Percentiles rank a stretch among this genome's conserved stretches.
These are phyloP conservation scores for Pestalotiopsis sp. DNA, from an alignment of 2,329 filamentous ascomycete genomes.

Conservation along the genomic window DNA sequence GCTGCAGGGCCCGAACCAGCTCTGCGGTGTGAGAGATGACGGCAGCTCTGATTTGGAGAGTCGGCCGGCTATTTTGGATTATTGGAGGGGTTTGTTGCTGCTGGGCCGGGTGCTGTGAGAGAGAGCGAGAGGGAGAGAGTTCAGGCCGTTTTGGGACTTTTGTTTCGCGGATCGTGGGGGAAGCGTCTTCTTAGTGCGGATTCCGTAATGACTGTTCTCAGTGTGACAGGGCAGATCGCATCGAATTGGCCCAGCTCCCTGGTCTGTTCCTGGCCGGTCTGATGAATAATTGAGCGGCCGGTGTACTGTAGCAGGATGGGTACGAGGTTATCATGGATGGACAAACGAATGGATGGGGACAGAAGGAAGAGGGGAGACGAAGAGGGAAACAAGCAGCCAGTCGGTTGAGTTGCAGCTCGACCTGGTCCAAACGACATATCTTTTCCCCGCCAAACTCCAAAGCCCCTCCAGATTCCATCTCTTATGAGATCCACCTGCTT, in stretches of 20 bases:
- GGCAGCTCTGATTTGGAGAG: background rate
- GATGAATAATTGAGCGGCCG: too few relatives aligned
- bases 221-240: background rate
- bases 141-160: background rate
- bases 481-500: background rate
- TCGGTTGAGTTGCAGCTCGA: background rate
- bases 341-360: background rate
- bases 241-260: background rate
- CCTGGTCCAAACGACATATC: background rate
- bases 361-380: background rate
- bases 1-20: background rate
- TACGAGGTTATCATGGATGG: too few relatives aligned
- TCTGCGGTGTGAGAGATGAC: background rate
- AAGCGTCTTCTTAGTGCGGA: background rate
- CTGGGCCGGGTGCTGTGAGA: background rate
- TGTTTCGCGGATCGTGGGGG: background rate
- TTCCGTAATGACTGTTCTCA: background rate
- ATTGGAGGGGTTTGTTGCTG: background rate
- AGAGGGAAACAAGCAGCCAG: background rate
- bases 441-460: background rate
- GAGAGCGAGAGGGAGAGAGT: background rate
- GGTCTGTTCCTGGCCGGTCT: background rate
- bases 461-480: background rate
- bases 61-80: background rate
- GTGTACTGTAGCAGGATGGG: too few relatives aligned